phyloP scores from a whole-genome alignment of 306 rosid genomes.

The Canavalia gladiata region DNA sequence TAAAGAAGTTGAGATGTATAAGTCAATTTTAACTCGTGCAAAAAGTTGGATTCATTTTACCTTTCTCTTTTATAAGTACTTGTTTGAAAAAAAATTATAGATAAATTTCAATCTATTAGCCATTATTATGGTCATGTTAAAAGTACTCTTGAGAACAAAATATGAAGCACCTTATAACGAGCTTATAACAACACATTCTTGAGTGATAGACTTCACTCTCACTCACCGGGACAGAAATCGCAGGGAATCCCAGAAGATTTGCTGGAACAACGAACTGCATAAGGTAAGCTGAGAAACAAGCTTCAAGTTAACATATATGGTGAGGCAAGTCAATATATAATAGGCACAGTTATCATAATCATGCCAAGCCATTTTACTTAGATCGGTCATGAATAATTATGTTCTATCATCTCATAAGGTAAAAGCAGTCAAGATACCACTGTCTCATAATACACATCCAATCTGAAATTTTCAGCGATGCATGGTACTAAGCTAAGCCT shows the following conservation, averaged over 20 bases:
- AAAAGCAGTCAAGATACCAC: conserved; percentile 5
- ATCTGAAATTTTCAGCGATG: not conserved
- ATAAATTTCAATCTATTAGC: not conserved
- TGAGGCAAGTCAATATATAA: conserved; percentile 25
- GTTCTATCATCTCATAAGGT: conserved; percentile 33
- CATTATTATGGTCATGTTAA: conserved; percentile 31
- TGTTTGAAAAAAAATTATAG: not conserved
- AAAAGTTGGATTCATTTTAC: not conserved
- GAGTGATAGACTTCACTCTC: conserved; percentile 29
- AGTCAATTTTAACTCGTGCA: no score
- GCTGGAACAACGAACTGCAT: conserved; percentile 80
- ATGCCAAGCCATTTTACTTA: conserved; percentile 11
- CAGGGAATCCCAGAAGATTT: conserved; percentile 93
- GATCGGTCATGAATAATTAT: conserved; percentile 5
- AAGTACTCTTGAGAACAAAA: conserved; percentile 8
- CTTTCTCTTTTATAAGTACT: not conserved
- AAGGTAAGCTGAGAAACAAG: conserved; percentile 68
- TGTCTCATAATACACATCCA: conserved; percentile 9
- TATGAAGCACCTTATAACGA: not conserved
- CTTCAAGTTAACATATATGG: conserved; percentile 24
- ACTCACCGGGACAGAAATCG: conserved; percentile 93
- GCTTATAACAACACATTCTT: not conserved
- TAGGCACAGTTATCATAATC: not conserved
- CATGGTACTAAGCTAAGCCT: not conserved
- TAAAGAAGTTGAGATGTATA: not conserved